These are phyloP conservation scores for Silene latifolia DNA, from an alignment of 148 eudicot species.

Conservation along the genomic window DNA sequence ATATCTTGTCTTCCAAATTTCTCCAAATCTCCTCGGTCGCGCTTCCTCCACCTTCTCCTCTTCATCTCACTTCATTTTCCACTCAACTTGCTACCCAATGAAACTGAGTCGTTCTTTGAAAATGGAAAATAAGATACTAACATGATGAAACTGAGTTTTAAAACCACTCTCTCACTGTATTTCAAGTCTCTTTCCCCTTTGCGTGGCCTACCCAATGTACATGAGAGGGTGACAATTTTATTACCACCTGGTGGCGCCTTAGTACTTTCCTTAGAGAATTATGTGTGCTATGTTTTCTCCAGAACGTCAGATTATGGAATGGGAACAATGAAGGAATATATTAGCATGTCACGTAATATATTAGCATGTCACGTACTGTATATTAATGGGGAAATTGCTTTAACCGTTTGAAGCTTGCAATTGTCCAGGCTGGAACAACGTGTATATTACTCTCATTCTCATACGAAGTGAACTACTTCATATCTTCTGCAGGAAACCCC, in stretches of 20 bases:
- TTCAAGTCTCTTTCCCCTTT: neutral
- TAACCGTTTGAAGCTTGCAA: slow-evolving; percentile 86
- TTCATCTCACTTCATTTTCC: too few species aligned
- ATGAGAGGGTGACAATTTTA: neutral
- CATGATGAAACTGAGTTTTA: neutral
- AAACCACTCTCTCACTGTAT: too few species aligned
- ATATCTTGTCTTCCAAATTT: too few species aligned
- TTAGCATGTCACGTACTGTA: slow-evolving; percentile 54
- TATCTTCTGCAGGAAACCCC: slow-evolving; percentile 66
- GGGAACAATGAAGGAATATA: neutral
- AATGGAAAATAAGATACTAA: neutral
- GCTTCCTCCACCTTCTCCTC: too few species aligned
- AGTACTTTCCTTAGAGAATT: neutral
- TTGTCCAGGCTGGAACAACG: slow-evolving; percentile 94
- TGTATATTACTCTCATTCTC: slow-evolving; percentile 90
- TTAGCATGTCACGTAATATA: too few species aligned
- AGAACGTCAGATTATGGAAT: slow-evolving; percentile 7
- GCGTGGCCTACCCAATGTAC: neutral
- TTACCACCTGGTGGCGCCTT: neutral
- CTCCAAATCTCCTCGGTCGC: too few species aligned
- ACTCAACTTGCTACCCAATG: too few species aligned
- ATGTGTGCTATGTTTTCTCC: neutral
- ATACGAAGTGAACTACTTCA: slow-evolving; percentile 73
- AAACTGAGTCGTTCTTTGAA: too few species aligned
- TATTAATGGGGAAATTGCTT: slow-evolving; percentile 69